A percentile compares a stretch with the other conserved stretches of the same genome.
Evolutionary conservation across 768 basidiomycete genomes (phyloP).

Genomic region (Boletellus ananiceps): DNA sequence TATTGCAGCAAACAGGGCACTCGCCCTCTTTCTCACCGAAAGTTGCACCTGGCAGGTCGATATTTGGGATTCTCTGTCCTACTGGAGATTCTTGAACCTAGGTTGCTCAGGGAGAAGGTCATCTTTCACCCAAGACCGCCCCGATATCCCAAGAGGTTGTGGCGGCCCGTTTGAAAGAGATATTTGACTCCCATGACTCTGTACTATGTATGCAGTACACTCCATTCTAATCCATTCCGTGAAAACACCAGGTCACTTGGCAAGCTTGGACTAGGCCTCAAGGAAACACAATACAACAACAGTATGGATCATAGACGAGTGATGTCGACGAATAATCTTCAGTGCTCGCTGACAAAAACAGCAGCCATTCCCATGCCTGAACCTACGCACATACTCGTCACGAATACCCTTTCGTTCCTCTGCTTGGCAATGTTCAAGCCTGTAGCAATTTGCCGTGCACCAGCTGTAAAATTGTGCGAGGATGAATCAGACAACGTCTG

Average conservation of each 20-base stretch:
- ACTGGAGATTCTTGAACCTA: conserved; percentile 54
- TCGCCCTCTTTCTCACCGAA: conserved; percentile 39
- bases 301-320: no score
- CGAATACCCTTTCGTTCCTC: conserved; percentile 70
- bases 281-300: no score
- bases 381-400: conserved; percentile 90
- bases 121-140: conserved; percentile 67
- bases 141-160: conserved; percentile 40
- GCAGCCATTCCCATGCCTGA: conserved; percentile 90
- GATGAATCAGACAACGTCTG: conserved; percentile 2
- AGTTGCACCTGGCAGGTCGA: conserved; percentile 69
- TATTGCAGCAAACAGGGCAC: not conserved
- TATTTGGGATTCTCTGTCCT: conserved; percentile 57
- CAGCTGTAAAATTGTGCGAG: conserved; percentile 42
- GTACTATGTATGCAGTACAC: no score
- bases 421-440: conserved; percentile 79
- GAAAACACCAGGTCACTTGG: no score
- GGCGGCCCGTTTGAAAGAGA: conserved; percentile 66
- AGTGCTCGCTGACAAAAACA: conserved; percentile 82
- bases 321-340: not conserved
- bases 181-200: conserved; percentile 14
- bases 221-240: no score
- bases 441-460: conserved; percentile 84
- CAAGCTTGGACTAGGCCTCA: no score
- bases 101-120: conserved; percentile 51